A percentile compares a stretch with the other conserved stretches of the same genome.
phyloP scores from a whole-genome alignment of 495 filamentous ascomycete genomes.

The Xylaria acuta region DNA sequence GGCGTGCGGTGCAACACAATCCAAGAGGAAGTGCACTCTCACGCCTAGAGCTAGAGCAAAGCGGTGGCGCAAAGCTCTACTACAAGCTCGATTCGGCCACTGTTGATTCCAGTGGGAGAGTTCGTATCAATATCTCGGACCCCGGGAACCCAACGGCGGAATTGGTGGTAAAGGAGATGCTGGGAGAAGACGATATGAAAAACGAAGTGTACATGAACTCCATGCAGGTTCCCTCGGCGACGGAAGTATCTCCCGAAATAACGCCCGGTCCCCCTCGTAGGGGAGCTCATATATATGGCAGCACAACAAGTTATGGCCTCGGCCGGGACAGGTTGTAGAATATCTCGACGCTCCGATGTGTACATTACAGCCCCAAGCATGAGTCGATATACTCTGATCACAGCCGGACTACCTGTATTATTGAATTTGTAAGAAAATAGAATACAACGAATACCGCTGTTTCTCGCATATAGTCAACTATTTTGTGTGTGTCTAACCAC shows the following conservation, averaged over 20 bases:
- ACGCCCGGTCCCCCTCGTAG: neutral
- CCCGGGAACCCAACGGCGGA: slow-evolving; percentile 50
- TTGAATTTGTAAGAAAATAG: slow-evolving; percentile 20
- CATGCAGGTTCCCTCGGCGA: neutral
- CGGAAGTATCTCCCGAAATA: neutral
- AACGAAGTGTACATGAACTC: neutral
- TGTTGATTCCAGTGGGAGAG: slow-evolving; percentile 65
- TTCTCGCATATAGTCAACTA: neutral
- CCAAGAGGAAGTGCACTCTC: slow-evolving; percentile 3
- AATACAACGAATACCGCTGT: neutral
- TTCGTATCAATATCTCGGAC: slow-evolving; percentile 57
- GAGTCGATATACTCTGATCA: neutral
- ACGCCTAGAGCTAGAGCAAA: slow-evolving; percentile 61
- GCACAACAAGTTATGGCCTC: slow-evolving; percentile 15
- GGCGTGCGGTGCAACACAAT: neutral
- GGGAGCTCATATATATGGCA: neutral
- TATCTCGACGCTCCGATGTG: neutral
- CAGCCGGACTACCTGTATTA: neutral
- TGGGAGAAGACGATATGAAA: slow-evolving; percentile 37
- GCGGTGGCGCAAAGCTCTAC: slow-evolving; percentile 72
- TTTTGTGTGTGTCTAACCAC: neutral
- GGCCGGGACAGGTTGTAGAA: neutral
- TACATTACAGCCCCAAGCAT: neutral
- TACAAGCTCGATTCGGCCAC: slow-evolving; percentile 62
- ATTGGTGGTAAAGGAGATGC: slow-evolving; percentile 58